Evolutionary conservation across 2,329 filamentous ascomycete species (phyloP), one percentile per base, ranked within the genome.

Genomic region (Aspergillus tamarii): DNA sequence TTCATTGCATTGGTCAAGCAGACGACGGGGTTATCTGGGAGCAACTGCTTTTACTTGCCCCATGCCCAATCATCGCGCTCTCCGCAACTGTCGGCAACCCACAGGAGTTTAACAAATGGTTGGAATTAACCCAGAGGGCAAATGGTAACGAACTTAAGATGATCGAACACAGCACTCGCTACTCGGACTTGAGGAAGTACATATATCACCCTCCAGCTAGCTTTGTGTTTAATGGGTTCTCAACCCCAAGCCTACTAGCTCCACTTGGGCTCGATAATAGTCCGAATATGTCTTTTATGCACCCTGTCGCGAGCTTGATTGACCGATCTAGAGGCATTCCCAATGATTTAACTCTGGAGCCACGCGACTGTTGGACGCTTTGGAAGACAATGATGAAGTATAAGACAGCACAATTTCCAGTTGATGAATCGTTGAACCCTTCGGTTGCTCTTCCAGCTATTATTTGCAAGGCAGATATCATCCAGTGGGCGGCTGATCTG

Each of bases 1-100:
- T 94, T 2, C 91, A 94, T 73, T 92, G 87, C 39, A 94, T 94
- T 64, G 90, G 91, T 0, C 88, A 93, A 73, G 85, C 88, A 0
- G 89, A 93, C 9, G 91, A 94, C 67, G 91, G 91, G 59, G 80
- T 93, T 1, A 82, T 93, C 2, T 94, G 90, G 91, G 91, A 94
- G 70, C 91, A 94, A 72, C 81, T 94, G 4, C 80, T 94, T 1
- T 83, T 94, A 1, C 83, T 92, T 65, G 86, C 90, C 0, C 90
- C 90, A 1, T 94, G 90, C 68, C 91, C 90, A 0, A 91, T 94
- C 57, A 90, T 94, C 66, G 91, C 91, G 0, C 83, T 94, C 1
- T 94, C 91, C 1, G 91, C 91, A 1, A 94, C 91, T 0, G 89
- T 94, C 16, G 91, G 91, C 4, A 94, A 94, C 66, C 90, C 90